Conservation (phyloP, 805 yeast species). For the Priceomyces haplophilus region DNA sequence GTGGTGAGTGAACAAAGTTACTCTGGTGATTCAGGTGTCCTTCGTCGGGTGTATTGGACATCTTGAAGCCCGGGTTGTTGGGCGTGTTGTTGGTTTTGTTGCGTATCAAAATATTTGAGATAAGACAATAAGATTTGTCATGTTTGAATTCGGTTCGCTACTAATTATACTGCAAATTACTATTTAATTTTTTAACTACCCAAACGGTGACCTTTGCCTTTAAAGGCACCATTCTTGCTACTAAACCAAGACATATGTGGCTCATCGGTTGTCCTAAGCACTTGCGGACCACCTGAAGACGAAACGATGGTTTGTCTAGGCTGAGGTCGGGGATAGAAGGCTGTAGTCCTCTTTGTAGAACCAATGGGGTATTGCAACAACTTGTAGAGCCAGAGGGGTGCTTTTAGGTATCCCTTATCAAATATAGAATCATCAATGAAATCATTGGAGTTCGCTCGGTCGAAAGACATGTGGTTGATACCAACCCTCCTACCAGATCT, state of each 20-base stretch:
- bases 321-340: conserved; percentile 15
- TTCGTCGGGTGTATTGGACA: conserved; percentile 1
- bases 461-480: conserved; percentile 4
- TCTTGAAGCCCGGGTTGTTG: not conserved
- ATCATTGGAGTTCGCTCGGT: conserved; percentile 10
- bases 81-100: not conserved
- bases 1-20: conserved; percentile 4
- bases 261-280: not conserved
- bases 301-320: not conserved
- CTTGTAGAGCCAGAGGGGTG: conserved; percentile 45
- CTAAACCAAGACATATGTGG: conserved; percentile 13
- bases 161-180: not conserved
- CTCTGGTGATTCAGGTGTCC: not conserved
- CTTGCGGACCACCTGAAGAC: not conserved
- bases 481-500: conserved; percentile 32
- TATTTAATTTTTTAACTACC: conserved; percentile 19
- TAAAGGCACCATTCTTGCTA: conserved; percentile 16
- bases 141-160: not conserved
- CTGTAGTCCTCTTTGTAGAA: conserved; percentile 25
- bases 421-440: conserved; percentile 41
- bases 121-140: not conserved
- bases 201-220: conserved; percentile 37
- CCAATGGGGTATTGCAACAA: conserved; percentile 28
- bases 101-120: not conserved
- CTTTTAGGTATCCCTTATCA: conserved; percentile 52